These are phyloP conservation scores for Saccharomycopsis vini DNA, from an alignment of 805 yeast genomes.

Conservation along the genomic window DNA sequence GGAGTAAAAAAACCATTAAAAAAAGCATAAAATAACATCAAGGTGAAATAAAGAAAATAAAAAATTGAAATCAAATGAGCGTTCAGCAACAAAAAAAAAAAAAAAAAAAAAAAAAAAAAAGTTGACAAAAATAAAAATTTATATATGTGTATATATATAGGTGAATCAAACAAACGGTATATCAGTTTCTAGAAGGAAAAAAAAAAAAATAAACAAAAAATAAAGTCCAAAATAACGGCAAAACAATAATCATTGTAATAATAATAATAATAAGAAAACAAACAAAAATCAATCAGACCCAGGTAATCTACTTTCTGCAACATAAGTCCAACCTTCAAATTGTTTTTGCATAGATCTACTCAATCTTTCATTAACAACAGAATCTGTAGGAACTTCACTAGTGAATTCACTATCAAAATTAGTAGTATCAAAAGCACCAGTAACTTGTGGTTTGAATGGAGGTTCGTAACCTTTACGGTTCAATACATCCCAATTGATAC, in stretches of 20 bases:
- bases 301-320: conserved; percentile 34
- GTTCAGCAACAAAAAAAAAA: too few species aligned
- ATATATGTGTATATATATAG: too few species aligned
- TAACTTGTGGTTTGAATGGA: conserved; percentile 89
- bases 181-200: not conserved
- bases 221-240: not conserved
- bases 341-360: conserved; percentile 95
- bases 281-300: not conserved
- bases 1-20: too few species aligned
- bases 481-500: conserved; percentile 64
- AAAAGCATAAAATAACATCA: too few species aligned
- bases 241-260: not conserved
- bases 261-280: not conserved
- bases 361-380: conserved; percentile 86
- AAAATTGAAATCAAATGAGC: too few species aligned
- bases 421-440: conserved; percentile 78
- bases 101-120: too few species aligned
- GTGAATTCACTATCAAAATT: conserved; percentile 92
- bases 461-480: conserved; percentile 76
- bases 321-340: conserved; percentile 98
- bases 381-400: conserved; percentile 85
- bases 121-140: too few species aligned
- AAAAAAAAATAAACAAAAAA: not conserved
- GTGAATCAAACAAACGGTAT: not conserved
- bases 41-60: too few species aligned